Evolutionary conservation across 331 rosid genomes (phyloP).

Genomic region (Quercus lobata): DNA sequence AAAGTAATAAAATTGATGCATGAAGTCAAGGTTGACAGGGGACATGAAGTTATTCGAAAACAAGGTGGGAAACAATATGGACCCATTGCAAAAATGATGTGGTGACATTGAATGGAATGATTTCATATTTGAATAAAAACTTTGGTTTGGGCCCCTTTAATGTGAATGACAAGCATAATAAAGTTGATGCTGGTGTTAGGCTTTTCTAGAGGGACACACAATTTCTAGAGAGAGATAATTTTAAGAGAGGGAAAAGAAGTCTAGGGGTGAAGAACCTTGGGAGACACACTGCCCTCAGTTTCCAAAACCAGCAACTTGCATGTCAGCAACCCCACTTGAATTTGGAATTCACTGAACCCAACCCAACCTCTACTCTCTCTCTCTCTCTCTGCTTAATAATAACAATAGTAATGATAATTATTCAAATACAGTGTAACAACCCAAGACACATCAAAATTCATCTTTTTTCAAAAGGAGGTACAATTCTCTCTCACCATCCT

Average conservation of each 20-base stretch:
- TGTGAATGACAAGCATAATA: neutral
- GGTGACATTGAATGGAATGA: neutral
- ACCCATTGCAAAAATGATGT: neutral
- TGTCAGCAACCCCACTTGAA: conserved; percentile 40
- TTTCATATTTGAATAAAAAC: neutral
- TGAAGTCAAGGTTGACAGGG: neutral
- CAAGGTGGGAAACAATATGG: neutral
- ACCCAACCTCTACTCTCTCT: neutral
- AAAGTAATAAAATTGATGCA: neutral
- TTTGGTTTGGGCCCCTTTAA: neutral
- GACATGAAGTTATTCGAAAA: neutral
- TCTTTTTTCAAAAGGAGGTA: neutral
- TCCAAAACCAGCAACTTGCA: conserved; percentile 34
- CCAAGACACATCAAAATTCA: conserved; percentile 10
- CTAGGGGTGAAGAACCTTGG: conserved; percentile 50
- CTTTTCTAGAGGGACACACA: neutral
- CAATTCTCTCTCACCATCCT: neutral
- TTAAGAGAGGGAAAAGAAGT: neutral
- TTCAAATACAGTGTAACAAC: conserved; percentile 19
- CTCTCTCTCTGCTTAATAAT: neutral
- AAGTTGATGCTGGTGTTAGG: neutral
- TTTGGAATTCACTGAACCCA: conserved; percentile 36
- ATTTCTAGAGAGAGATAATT: neutral
- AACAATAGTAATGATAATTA: neutral
- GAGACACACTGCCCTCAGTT: conserved; percentile 25